Percentiles rank a stretch among this genome's conserved stretches.
Evolutionary conservation across 164 flowering plant species (phyloP).

Genomic region (Taxillus chinensis): DNA sequence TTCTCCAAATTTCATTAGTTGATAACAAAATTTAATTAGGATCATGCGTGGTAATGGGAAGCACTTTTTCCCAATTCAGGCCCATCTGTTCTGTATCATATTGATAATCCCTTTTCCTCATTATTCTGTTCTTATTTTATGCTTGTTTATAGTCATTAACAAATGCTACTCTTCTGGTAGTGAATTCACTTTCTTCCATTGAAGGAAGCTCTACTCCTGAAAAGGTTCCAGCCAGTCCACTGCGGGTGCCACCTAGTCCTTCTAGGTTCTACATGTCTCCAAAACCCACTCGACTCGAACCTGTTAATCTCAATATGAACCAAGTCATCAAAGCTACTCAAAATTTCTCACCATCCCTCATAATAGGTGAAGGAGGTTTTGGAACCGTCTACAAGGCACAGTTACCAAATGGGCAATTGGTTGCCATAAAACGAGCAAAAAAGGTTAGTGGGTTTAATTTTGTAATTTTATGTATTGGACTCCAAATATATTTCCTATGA

Average conservation of each 20-base stretch:
- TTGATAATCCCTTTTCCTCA: too few species aligned
- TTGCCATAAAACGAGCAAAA: constrained; percentile 90
- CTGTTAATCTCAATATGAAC: constrained; percentile 59
- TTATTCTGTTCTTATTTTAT: too few species aligned
- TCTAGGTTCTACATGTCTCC: constrained; percentile 63
- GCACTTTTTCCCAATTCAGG: too few species aligned
- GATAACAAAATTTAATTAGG: too few species aligned
- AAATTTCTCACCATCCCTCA: constrained; percentile 53
- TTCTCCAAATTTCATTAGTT: too few species aligned
- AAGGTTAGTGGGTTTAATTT: constrained; percentile 32
- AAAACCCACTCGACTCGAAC: constrained; percentile 47
- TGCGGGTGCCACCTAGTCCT: constrained; percentile 82
- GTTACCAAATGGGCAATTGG: constrained; percentile 65
- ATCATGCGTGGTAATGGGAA: too few species aligned
- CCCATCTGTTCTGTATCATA: too few species aligned
- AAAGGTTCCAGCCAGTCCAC: constrained; percentile 38
- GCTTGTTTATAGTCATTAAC: too few species aligned
- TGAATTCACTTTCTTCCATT: constrained; percentile 46
- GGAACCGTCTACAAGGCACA: constrained; percentile 83
- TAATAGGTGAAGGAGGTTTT: constrained; percentile 87
- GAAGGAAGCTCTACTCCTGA: constrained; percentile 37
- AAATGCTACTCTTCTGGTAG: constrained; percentile 24
- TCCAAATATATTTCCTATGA: too few species aligned
- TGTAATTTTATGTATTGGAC: too few species aligned
- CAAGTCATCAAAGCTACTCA: constrained; percentile 71